phyloP scores from a whole-genome alignment of 176 grass and related monocot species.

The Oryza punctata region DNA sequence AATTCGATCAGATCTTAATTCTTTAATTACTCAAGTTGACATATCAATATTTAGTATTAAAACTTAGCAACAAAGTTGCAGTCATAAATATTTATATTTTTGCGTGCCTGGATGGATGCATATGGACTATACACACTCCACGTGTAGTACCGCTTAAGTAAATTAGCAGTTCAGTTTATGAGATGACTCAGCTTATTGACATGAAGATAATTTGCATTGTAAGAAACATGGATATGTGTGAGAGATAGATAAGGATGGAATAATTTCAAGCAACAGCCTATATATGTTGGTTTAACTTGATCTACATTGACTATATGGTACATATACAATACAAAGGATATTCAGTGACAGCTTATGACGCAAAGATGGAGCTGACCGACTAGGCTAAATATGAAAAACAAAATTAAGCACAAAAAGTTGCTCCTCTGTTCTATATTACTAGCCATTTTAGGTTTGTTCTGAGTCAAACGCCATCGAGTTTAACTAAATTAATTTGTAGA shows the following conservation, averaged over 20 bases:
- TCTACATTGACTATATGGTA: neutral
- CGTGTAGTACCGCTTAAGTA: neutral
- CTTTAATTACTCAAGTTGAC: neutral
- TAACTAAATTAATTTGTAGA: too few relatives aligned
- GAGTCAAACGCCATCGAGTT: too few relatives aligned
- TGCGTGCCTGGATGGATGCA: neutral
- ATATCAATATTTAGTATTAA: neutral
- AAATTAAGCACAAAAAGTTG: neutral
- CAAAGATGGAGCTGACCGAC: neutral
- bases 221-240: neutral
- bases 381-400: neutral
- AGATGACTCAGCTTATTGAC: neutral
- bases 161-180: neutral
- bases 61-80: neutral
- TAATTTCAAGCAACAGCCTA: neutral
- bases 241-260: conserved; percentile 8
- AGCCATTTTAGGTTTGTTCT: too few relatives aligned
- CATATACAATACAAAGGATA: too few relatives aligned
- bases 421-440: too few relatives aligned
- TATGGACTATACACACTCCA: neutral
- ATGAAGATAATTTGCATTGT: neutral
- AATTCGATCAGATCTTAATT: neutral
- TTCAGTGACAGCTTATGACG: neutral
- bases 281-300: neutral
- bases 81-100: neutral